These are phyloP conservation scores for Candida tetrigidarum DNA, from an alignment of 1,139 yeast species.

Conservation along the genomic window DNA sequence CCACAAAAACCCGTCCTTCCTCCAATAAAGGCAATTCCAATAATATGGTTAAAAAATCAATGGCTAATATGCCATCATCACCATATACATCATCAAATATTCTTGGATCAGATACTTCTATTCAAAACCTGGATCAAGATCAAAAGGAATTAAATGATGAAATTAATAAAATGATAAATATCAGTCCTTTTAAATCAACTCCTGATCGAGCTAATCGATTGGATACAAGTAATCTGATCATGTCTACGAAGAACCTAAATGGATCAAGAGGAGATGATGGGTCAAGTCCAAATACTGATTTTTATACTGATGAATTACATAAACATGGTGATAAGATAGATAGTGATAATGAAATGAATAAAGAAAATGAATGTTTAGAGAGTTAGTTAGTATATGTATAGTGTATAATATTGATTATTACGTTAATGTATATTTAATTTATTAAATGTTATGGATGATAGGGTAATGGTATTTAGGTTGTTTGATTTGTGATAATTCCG, in stretches of 20 bases:
- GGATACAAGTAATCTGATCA: slow-evolving; percentile 40
- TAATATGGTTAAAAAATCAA: slow-evolving; percentile 26
- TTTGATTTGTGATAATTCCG: no score
- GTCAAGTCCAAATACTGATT: slow-evolving; percentile 39
- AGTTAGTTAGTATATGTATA: not conserved
- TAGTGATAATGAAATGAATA: not conserved
- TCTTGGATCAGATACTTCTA: slow-evolving; percentile 6
- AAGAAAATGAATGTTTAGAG: not conserved
- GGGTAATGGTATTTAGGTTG: no score
- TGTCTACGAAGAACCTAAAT: slow-evolving; percentile 29
- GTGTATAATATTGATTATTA: no score
- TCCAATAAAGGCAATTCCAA: slow-evolving; percentile 30
- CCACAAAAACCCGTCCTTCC: no score
- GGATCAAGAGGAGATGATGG: slow-evolving; percentile 25
- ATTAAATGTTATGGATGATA: no score
- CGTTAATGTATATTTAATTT: no score
- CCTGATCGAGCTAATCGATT: slow-evolving; percentile 40
- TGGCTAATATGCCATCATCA: slow-evolving; percentile 49
- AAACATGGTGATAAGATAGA: not conserved
- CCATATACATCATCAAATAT: slow-evolving; percentile 25
- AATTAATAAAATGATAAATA: slow-evolving; percentile 14
- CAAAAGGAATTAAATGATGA: slow-evolving; percentile 11
- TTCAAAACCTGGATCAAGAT: no score
- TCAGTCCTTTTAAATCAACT: slow-evolving; percentile 23
- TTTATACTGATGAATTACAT: slow-evolving; percentile 23